Base-by-base conservation (phyloP, 164 flowering plant species). In the Magnolia changhungtana region DNA sequence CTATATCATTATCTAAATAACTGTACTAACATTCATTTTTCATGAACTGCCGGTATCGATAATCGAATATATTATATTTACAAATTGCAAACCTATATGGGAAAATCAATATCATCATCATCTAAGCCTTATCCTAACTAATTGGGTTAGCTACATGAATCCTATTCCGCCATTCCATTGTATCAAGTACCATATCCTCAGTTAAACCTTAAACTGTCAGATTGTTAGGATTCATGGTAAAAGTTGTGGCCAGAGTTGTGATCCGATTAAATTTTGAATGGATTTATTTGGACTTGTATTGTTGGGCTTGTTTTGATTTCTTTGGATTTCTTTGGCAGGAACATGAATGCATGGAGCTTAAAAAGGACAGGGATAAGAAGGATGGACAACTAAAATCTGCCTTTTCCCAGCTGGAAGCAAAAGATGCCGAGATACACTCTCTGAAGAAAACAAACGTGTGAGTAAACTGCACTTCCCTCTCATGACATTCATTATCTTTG, bases 311-410 rank as follows among this genome's bases (percentile, higher is more conserved):
- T 66, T 66, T 66, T 20, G 6, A 5, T 66, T 66, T 66, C 20
- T 24, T 20, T 65, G 11, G 27, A 20, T 65, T 65, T 65, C 3
- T 24, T 18, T 78, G 84, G 45, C 85, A 93, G 97, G 90, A 91
- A 75, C 81, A 86, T 51, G 92, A 91, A 71, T 88, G 88, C 76
- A 70, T 52, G 69, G 81, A 86, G 80, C 86, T 90, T 74, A 85
- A 82, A 83, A 89, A 83, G 78, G 92, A 86, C 72, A 86, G 84
- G 73, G 84, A 86, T 70, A 78, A 82, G 69, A 88, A 86, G 71
- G 87, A 85, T 50, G 82, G 85, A 63, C 85, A 80, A 77, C 87
- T 86, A 77, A 88, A 80, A 75, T 63, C 55, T 80, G 78, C 78
- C 7, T 64, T 64, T 77, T 73, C 86, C 29, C 77, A 68, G 23